A percentile compares a stretch with the other conserved stretches of the same genome.
Evolutionary conservation across 164 flowering plant genomes (phyloP).

Genomic region (Protea cynaroides): DNA sequence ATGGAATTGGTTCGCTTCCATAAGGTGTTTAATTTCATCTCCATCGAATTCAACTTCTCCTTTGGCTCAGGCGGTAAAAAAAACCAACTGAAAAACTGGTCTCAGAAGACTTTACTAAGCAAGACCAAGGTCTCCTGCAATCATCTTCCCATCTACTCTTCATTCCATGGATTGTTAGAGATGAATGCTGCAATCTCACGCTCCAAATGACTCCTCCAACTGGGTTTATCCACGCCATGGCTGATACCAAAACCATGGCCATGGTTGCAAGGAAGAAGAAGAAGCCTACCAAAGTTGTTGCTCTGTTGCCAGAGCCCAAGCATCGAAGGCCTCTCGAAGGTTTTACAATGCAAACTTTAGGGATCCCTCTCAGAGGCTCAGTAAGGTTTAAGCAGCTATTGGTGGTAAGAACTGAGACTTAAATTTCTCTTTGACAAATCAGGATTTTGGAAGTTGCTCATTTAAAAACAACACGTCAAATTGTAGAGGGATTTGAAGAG

Average conservation of each 20-base stretch:
- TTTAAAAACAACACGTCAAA: neutral
- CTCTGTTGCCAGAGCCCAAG: no score
- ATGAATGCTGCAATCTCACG: slow-evolving; percentile 61
- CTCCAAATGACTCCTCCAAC: slow-evolving; percentile 59
- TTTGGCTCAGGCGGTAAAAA: slow-evolving; percentile 41
- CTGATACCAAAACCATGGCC: no score
- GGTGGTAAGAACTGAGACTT: no score
- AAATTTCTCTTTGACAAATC: no score
- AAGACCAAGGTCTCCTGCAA: slow-evolving; percentile 1
- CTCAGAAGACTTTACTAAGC: slow-evolving; percentile 6
- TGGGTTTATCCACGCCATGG: slow-evolving; percentile 49
- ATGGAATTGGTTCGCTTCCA: slow-evolving; percentile 19
- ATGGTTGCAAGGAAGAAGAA: no score
- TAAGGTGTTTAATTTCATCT: slow-evolving; percentile 10
- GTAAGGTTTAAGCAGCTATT: no score
- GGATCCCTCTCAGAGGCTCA: no score
- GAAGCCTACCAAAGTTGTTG: no score
- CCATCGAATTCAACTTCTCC: slow-evolving; percentile 57
- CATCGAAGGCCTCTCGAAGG: no score
- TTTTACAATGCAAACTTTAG: no score
- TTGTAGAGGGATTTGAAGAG: no score
- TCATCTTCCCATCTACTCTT: slow-evolving; percentile 28
- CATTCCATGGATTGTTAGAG: slow-evolving; percentile 85
- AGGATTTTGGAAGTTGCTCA: no score
- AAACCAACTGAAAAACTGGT: slow-evolving; percentile 25